phyloP scores from a whole-genome alignment of 225 moss, liverwort and hornwort species.

The Lunularia cruciata region DNA sequence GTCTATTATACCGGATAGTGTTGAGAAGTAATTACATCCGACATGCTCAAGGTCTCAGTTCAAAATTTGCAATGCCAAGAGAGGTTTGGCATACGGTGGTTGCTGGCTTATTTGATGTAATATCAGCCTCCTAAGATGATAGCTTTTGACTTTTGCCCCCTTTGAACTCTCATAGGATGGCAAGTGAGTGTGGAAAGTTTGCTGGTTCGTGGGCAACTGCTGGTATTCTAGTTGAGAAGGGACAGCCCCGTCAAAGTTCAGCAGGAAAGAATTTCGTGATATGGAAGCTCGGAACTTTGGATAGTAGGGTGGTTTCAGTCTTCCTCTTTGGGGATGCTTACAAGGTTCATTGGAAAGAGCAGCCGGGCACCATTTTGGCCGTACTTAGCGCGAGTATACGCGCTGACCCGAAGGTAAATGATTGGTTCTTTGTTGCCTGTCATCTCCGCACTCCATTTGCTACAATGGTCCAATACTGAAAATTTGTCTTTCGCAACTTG shows the following conservation, averaged over 20 bases:
- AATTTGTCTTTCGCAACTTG: slow-evolving; percentile 13
- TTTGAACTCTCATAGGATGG: slow-evolving; percentile 47
- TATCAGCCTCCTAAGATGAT: too few species aligned
- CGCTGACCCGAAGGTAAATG: slow-evolving; percentile 69
- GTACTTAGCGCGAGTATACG: slow-evolving; percentile 78
- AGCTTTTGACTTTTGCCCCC: too few species aligned
- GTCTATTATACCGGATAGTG: too few species aligned
- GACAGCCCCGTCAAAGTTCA: slow-evolving; percentile 68
- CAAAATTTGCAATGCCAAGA: too few species aligned
- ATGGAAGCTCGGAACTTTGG: slow-evolving; percentile 87
- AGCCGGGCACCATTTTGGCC: slow-evolving; percentile 67
- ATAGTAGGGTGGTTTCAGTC: slow-evolving; percentile 54
- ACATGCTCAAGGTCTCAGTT: too few species aligned
- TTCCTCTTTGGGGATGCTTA: slow-evolving; percentile 94
- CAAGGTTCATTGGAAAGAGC: slow-evolving; percentile 71
- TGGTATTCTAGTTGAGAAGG: slow-evolving; percentile 78
- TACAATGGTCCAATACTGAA: not conserved
- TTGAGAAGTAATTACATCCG: too few species aligned
- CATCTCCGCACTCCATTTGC: not conserved
- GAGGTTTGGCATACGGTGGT: too few species aligned
- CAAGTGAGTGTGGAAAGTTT: slow-evolving; percentile 69
- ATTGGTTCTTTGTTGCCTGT: slow-evolving; percentile 4
- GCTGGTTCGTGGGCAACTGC: slow-evolving; percentile 88
- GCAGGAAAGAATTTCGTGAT: slow-evolving; percentile 78
- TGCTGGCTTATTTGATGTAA: too few species aligned